Base-by-base conservation (phyloP, 192 early-diverging fungal genomes). In the Umbelopsis isabellina region DNA sequence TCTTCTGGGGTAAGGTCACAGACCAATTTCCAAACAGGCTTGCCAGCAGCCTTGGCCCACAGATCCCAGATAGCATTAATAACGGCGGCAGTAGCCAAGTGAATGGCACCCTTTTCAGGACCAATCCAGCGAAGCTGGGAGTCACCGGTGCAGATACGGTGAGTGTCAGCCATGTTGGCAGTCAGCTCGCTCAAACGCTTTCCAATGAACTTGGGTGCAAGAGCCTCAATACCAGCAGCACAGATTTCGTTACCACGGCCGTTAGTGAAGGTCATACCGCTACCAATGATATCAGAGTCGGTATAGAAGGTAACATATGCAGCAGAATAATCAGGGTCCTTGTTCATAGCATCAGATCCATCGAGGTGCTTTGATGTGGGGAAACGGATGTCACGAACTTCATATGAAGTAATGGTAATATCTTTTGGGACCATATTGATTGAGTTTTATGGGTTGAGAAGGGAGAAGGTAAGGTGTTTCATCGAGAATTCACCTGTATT, bases 41-140 rank as follows among this genome's bases (percentile, higher is more conserved):
- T 82, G 9, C 70, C 44, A 37, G 65, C 77, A 33, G 73, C 69
- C 58, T 82, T 82, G 21, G 76, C 81, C 78, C 80, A 80, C 3
- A 82, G 65, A 53, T 82, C 81, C 81, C 81, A 82, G 12, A 82
- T 65, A 46, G 81, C 81, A 46, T 82, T 82, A 25, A 82, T 75
- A 16, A 82, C 81, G 25, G 81, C 81, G 49, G 75, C 77, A 21
- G 81, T 79, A 50, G 78, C 73, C 12, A 80, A 52, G 41, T 80
- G 78, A 33, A 80, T 80, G 11, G 67, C 78, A 58, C 78, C 78
- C 74, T 80, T 80, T 65, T 80, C 78, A 50, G 78, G 78, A 46
- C 78, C 78, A n/a, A 80, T 80, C 78, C 78, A 80, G 11, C 78
- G 69, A 46, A 80, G 52, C 66, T 80, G 78, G 46, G 70, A 72